Percentiles rank a stretch among this genome's conserved stretches.
Conservation (phyloP, 2,329 filamentous ascomycete genomes). For the Pseudovirgaria hyperparasitica region DNA sequence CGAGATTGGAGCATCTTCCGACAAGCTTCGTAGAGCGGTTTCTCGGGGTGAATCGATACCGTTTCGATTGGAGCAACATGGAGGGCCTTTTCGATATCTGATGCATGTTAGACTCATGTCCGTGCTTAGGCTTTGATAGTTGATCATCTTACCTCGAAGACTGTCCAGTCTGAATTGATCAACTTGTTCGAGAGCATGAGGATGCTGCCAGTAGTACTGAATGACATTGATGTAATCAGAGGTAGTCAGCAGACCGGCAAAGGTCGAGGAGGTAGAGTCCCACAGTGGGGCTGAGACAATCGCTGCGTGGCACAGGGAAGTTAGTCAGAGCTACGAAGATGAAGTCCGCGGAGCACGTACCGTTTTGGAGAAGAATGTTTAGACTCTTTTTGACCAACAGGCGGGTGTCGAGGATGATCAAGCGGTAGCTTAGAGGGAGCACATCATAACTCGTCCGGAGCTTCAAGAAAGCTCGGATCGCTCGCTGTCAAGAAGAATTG, state of each 20-base stretch:
- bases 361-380: slow-evolving; percentile 90
- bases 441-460: slow-evolving; percentile 97
- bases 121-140: background rate
- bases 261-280: slow-evolving; percentile 87
- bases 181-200: slow-evolving; percentile 75
- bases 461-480: slow-evolving; percentile 90
- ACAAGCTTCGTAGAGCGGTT: slow-evolving; percentile 88
- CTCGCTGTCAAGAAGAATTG: slow-evolving; percentile 44
- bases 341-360: slow-evolving; percentile 34
- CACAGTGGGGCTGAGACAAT: slow-evolving; percentile 96
- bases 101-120: slow-evolving; percentile 3
- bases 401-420: slow-evolving; percentile 91
- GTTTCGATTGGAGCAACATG: slow-evolving; percentile 86
- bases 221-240: slow-evolving; percentile 98
- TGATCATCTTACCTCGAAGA: slow-evolving; percentile 55
- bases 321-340: background rate
- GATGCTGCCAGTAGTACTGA: slow-evolving; percentile 97
- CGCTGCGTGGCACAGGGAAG: slow-evolving; percentile 38
- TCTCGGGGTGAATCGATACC: slow-evolving; percentile 84
- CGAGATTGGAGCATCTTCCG: slow-evolving; percentile 87
- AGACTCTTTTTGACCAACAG: slow-evolving; percentile 95
- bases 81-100: slow-evolving; percentile 91
- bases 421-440: slow-evolving; percentile 84
- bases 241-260: slow-evolving; percentile 86
- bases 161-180: slow-evolving; percentile 90